phyloP scores from a whole-genome alignment of 1,284 basidiomycete species.

The Flammula alnicola region DNA sequence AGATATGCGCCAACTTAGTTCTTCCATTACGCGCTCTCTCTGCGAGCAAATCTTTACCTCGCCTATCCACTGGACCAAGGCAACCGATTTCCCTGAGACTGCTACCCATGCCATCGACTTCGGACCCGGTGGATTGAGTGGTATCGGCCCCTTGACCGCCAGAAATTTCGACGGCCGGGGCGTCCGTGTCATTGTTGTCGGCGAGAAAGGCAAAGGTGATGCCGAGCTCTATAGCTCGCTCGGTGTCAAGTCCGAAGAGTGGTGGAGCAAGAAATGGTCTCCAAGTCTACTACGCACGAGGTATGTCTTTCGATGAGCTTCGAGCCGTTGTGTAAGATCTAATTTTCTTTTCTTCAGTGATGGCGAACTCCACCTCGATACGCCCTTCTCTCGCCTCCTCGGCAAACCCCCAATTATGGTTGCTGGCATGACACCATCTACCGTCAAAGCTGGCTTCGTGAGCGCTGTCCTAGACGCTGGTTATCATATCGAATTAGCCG shows the following conservation, averaged over 20 bases:
- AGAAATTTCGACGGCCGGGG: slow-evolving; percentile 94
- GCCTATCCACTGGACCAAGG: slow-evolving; percentile 92
- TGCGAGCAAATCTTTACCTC: slow-evolving; percentile 93
- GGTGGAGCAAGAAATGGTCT: slow-evolving; percentile 90
- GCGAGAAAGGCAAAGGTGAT: slow-evolving; percentile 85
- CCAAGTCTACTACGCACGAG: slow-evolving; percentile 89
- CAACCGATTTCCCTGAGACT: slow-evolving; percentile 85
- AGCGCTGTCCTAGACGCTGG: slow-evolving; percentile 92
- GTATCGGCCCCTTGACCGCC: slow-evolving; percentile 90
- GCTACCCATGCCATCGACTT: slow-evolving; percentile 97
- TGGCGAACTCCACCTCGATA: slow-evolving; percentile 91
- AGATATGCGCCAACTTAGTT: slow-evolving; percentile 71
- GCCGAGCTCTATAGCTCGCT: slow-evolving; percentile 82
- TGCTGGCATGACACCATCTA: slow-evolving; percentile 97
- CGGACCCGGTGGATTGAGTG: slow-evolving; percentile 92
- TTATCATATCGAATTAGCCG: slow-evolving; percentile 96
- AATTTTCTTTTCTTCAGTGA: slow-evolving; percentile 56
- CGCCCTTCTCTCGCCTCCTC: slow-evolving; percentile 92
- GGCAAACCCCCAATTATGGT: slow-evolving; percentile 99
- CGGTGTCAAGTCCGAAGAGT: slow-evolving; percentile 77
- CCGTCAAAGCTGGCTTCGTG: slow-evolving; percentile 92
- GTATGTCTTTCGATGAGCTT: slow-evolving; percentile 45
- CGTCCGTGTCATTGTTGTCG: slow-evolving; percentile 85
- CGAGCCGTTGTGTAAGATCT: slow-evolving; percentile 3
- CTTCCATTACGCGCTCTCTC: slow-evolving; percentile 80